phyloP scores from a whole-genome alignment of 768 basidiomycete genomes.

The Hydnum rufescens region DNA sequence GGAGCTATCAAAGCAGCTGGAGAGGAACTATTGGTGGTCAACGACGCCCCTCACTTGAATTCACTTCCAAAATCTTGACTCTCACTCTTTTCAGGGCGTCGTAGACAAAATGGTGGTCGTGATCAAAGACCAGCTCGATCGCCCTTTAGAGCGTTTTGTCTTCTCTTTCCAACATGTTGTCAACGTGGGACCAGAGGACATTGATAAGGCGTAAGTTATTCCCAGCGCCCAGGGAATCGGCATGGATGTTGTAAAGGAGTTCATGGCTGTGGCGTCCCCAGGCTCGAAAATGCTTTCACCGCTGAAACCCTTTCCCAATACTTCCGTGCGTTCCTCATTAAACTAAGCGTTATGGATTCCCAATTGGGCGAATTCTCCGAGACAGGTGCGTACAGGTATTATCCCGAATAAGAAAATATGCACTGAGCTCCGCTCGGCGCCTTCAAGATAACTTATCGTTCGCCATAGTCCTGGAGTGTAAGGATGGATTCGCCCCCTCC shows the following conservation, averaged over 20 bases:
- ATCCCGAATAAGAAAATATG: background rate
- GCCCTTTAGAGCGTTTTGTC: slow-evolving; percentile 75
- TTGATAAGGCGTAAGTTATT: slow-evolving; percentile 36
- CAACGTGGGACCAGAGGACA: slow-evolving; percentile 45
- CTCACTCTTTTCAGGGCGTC: slow-evolving; percentile 24
- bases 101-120: slow-evolving; percentile 66
- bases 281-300: slow-evolving; percentile 54
- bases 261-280: slow-evolving; percentile 14
- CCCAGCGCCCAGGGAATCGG: too few species aligned
- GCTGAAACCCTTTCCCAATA: slow-evolving; percentile 43
- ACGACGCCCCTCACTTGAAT: background rate
- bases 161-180: slow-evolving; percentile 77
- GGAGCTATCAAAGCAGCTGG: slow-evolving; percentile 65
- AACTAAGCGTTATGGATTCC: slow-evolving; percentile 57
- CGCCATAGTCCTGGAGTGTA: slow-evolving; percentile 62
- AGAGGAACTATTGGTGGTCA: slow-evolving; percentile 51
- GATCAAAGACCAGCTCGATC: slow-evolving; percentile 62
- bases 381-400: background rate
- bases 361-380: slow-evolving; percentile 23
- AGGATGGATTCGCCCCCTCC: slow-evolving; percentile 40
- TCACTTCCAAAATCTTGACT: slow-evolving; percentile 3
- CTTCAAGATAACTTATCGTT: slow-evolving; percentile 64
- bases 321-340: slow-evolving; percentile 67
- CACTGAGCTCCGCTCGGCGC: slow-evolving; percentile 23
- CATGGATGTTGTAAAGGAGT: slow-evolving; percentile 10